Evolutionary conservation across 2,329 filamentous ascomycete genomes (phyloP).

Genomic region (Pseudocercospora musae): DNA sequence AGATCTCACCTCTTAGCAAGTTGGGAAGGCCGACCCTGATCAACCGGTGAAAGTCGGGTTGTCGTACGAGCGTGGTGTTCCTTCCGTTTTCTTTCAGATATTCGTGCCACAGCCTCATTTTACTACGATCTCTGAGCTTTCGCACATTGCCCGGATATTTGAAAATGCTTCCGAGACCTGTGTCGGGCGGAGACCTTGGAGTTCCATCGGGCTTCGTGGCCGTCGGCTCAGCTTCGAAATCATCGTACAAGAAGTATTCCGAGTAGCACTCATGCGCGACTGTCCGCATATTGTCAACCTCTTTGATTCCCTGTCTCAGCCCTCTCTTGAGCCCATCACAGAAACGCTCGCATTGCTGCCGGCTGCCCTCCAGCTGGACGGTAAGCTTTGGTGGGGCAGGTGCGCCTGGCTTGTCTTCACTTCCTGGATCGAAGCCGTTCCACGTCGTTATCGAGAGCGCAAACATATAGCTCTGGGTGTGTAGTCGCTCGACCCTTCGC

Average conservation of each 20-base stretch:
- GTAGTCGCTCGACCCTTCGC: constrained; percentile 83
- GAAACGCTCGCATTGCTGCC: constrained; percentile 88
- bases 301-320: constrained; percentile 79
- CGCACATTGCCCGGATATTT: constrained; percentile 92
- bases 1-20: constrained; percentile 85
- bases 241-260: constrained; percentile 59
- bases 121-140: constrained; percentile 89
- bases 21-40: constrained; percentile 95
- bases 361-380: constrained; percentile 82
- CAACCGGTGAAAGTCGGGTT: constrained; percentile 96
- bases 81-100: constrained; percentile 90
- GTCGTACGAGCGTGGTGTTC: constrained; percentile 85
- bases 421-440: constrained; percentile 66
- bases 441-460: constrained; percentile 92
- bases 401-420: constrained; percentile 39
- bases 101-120: constrained; percentile 96
- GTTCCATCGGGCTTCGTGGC: constrained; percentile 44
- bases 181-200: constrained; percentile 66
- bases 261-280: constrained; percentile 87
- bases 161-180: constrained; percentile 87
- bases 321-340: constrained; percentile 94
- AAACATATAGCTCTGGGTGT: constrained; percentile 89
- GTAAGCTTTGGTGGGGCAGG: constrained; percentile 82
- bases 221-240: constrained; percentile 44
- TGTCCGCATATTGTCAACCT: constrained; percentile 77